Base-by-base conservation (phyloP, 768 basidiomycete species). In the Phanerochaete carnosa region DNA sequence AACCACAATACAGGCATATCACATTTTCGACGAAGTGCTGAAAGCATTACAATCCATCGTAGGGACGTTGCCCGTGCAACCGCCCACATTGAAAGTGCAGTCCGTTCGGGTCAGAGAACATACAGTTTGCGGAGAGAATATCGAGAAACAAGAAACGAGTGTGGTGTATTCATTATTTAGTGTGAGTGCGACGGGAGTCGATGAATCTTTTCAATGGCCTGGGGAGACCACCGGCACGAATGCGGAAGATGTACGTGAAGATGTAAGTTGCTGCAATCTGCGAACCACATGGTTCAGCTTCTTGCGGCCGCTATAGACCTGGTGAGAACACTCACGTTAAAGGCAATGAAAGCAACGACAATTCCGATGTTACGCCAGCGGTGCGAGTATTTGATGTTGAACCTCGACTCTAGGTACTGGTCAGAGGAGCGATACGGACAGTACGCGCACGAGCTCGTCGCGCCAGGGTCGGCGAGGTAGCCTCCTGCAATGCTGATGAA, bases 361-460 rank as follows among this genome's bases (percentile, higher is more conserved):
- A 84, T 63, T 5, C 80, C 81, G 35, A 81, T 72, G 67, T 83
- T 65, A 28, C 81, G 72, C 80, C 82, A 84, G 37, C 72, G 73
- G 52, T 80, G 71, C 61, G 74, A 61, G 61, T 87, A 92, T 49
- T 70, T 77, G 32, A 91, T 87, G 64, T 86, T 87, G 73, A 92
- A 89, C 62, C 66, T 74, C 9, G 64, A 62, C 2, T 65, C 73
- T 55, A 90, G 72, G 76, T 83, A 90, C 45, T 78, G 69, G 68
- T 92, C 86, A 0, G 88, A 84, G 0, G 79, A 79, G n/a, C 76
- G 68, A 37, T 78, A 76, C 2, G 84, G 71, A 67, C 92, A 94
- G 73, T 81, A 84, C 35, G 71, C 62, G 70, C 85, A 86, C 16
- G 64, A 65, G 3, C 67, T 66, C 2, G 73, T 73, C 0, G 75